A percentile compares a stretch with the other conserved stretches of the same genome.
These are phyloP conservation scores for Nicotiana otophora DNA, from an alignment of 257 asterid genomes.

Conservation along the genomic window DNA sequence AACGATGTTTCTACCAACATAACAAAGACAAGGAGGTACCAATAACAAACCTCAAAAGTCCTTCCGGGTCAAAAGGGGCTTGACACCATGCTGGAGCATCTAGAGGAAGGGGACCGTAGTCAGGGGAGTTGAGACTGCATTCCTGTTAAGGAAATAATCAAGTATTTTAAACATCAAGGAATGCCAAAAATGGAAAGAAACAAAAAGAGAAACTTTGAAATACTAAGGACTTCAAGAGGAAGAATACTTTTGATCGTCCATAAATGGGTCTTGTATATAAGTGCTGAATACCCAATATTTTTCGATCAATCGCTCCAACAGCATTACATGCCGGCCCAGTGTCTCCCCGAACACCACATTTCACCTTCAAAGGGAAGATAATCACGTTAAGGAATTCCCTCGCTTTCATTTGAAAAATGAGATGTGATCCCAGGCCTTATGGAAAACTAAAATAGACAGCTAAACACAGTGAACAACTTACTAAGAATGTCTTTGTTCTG, in stretches of 20 bases:
- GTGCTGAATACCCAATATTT: conserved; percentile 52
- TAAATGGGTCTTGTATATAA: conserved; percentile 49
- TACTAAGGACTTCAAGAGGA: not conserved
- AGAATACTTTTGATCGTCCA: conserved; percentile 43
- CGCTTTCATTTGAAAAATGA: not conserved
- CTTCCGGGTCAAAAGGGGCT: conserved; percentile 80
- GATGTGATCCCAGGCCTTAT: not conserved
- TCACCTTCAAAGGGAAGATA: conserved; percentile 38
- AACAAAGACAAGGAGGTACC: not conserved
- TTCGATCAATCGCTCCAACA: conserved; percentile 69
- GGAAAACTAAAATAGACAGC: not conserved
- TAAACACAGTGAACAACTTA: conserved; percentile 19
- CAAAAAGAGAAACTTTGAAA: not conserved
- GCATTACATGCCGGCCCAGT: conserved; percentile 72
- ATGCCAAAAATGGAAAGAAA: not conserved
- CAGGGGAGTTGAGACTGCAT: conserved; percentile 70
- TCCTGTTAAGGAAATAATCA: conserved; percentile 34
- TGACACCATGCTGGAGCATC: conserved; percentile 73
- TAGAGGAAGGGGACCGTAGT: conserved; percentile 64
- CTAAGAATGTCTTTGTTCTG: conserved; percentile 26
- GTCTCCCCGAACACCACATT: conserved; percentile 58
- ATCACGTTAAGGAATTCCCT: conserved; percentile 10
- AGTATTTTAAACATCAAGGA: conserved; percentile 12
- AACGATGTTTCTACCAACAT: not conserved
- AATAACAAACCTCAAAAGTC: conserved; percentile 52